Percentiles rank a stretch among this genome's conserved stretches.
These are phyloP conservation scores for Solanum hybrid DNA, from an alignment of 305 asterid species.

Conservation along the genomic window DNA sequence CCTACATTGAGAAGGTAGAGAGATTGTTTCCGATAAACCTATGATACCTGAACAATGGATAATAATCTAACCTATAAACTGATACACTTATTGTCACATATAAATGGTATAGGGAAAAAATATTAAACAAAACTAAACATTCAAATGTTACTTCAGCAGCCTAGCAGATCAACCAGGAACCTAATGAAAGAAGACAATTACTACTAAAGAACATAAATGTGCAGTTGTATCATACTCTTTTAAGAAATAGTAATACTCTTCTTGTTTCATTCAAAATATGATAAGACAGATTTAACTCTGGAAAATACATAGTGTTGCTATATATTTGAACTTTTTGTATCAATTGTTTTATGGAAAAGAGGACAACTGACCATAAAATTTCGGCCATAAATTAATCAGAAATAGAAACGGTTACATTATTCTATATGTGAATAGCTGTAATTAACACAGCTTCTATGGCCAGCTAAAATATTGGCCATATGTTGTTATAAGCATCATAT, in stretches of 20 bases:
- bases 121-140: background rate
- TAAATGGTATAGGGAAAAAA: background rate
- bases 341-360: background rate
- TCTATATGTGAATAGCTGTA: background rate
- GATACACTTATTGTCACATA: background rate
- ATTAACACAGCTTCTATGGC: constrained; percentile 10
- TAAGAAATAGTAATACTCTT: background rate
- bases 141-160: background rate
- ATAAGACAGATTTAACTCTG: background rate
- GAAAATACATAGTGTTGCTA: background rate
- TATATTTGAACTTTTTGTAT: background rate
- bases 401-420: background rate
- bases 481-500: constrained; percentile 4
- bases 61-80: background rate
- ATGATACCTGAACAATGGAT: background rate
- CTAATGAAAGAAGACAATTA: background rate
- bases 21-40: background rate
- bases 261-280: background rate
- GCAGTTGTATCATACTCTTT: background rate
- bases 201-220: background rate
- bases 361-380: background rate
- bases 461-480: constrained; percentile 40
- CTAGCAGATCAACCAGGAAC: background rate
- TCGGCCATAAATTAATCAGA: background rate
- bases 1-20: background rate